Conservation (phyloP, 371 early-diverging fungal species). For the Mucor mucedo region DNA sequence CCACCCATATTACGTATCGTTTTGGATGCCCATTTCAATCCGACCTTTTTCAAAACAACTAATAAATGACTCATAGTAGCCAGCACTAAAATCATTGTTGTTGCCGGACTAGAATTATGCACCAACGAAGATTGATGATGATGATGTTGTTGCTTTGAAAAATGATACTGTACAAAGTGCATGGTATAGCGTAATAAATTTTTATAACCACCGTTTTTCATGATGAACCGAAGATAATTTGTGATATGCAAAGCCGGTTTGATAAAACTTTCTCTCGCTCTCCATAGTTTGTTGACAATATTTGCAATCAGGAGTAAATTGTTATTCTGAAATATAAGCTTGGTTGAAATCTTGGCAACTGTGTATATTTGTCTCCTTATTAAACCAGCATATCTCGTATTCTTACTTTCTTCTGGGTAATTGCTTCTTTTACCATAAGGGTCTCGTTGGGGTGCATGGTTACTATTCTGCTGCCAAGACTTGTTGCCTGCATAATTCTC, state of each 20-base stretch:
- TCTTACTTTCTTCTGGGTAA: background rate
- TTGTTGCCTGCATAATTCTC: constrained; percentile 4
- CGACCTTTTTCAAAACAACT: background rate
- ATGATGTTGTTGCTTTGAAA: constrained; percentile 1
- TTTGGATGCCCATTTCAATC: background rate
- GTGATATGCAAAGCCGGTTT: background rate
- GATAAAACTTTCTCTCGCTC: background rate
- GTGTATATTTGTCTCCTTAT: constrained; percentile 1
- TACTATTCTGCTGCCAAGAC: background rate
- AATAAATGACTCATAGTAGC: constrained; percentile 6
- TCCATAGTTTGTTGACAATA: constrained; percentile 13
- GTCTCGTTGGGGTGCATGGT: background rate
- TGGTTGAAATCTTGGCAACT: constrained; percentile 11
- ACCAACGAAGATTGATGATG: background rate
- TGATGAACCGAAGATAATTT: background rate
- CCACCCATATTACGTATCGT: constrained; percentile 4
- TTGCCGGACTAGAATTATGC: background rate
- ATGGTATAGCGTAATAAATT: background rate
- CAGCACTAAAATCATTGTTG: background rate
- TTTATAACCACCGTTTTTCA: constrained; percentile 4
- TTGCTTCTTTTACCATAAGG: no score
- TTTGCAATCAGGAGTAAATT: constrained; percentile 11
- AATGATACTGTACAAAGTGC: constrained; percentile 1
- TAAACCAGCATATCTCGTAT: background rate
- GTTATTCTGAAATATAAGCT: constrained; percentile 13